Base-by-base conservation (phyloP, 768 basidiomycete species). In the Krasilnikovozyma curviuscula region DNA sequence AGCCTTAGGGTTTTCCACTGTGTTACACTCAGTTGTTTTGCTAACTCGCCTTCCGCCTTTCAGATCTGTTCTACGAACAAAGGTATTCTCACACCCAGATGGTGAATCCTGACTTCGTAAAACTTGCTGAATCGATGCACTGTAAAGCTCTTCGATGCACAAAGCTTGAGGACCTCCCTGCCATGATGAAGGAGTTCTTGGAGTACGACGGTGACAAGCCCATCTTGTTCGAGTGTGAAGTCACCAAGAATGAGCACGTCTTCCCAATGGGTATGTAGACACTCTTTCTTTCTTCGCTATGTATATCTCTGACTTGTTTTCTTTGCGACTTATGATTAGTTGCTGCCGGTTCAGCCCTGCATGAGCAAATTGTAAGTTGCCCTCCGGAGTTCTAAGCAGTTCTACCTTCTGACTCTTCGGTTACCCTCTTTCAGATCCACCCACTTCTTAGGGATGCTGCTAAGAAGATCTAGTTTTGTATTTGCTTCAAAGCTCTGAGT, bases 101-200 rank as follows among this genome's bases (percentile, higher is more conserved):
- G 93, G 76, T 68, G 30, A 97, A 97, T 67, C 93, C 93, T 7
- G 79, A 97, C 68, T 97, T 97, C 64, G 76, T 91, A 57, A 71
- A 75, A 55, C 76, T 98, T 30, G 83, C 91, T 16, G 69, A 78
- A 57, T 72, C 89, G 5, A 97, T 97, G 89, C 75, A 78, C 45
- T 82, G 89, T 24, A 85, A 93, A 59, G 89, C 82, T 19, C 76
- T 97, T 57, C 73, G 83, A 52, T 83, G 79, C 63, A 66, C 69
- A 42, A 73, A 60, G 25, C 61, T 71, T 1, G 77, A 71, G 35
- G 88, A 98, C 46, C 72, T 98, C 8, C 84, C 86, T 0, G 76
- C 73, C 30, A 93, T 82, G 73, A 97, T 98, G 91, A 88, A 88
- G 70, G 88, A 95, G 71, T 89, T 98, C 69, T 71, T 98, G 55